Base-by-base conservation (phyloP, 108 stramenopile species). In the Nitzschia inconspicua region DNA sequence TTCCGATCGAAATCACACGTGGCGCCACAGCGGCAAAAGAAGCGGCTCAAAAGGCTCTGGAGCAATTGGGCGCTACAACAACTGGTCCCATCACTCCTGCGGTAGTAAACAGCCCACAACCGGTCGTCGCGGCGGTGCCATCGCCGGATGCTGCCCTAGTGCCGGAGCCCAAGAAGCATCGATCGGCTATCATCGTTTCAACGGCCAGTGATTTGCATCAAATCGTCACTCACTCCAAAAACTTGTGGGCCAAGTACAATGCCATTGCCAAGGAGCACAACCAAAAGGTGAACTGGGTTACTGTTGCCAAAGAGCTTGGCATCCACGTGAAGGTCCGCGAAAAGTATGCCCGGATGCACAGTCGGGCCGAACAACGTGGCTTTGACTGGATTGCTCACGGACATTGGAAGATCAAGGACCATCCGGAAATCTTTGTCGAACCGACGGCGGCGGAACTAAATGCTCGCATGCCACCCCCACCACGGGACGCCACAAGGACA, bases 241-340 rank as follows among this genome's bases (percentile, higher is more conserved):
- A 83, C 61, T 44, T 90, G n/a, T 90, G 85, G 85, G 77, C 80
- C 23, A 90, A 86, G 59, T 90, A 90, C 65, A 90, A 85, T 61
- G 85, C 85, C 8, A 85, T 86, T 47, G 89, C 89, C 23, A 86
- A 85, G 54, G 89, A 86, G 65, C 89, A 90, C 63, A 90, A 90
- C 50, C 83, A 86, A 67, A 84, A 79, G 44, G 85, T 90, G 44
- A 90, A 86, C 42, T 90, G 89, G 89, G 75, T 78, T 29, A 84
- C 82, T 0, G 85, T 90, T 24, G 78, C 89, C 19, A 82, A 82
- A 37, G 89, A 90, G 58, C 49, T 90, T 19, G 89, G 89, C 9
- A 90, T 90, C 49, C 83, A 90, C 54, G 89, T 90, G 44, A 90
- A 90, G 58, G 89, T 90, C 22, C 80, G 89, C 18, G 89, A 90